These are phyloP conservation scores for Effrenium voratum DNA, from an alignment of 73 alveolate species.

Conservation along the genomic window DNA sequence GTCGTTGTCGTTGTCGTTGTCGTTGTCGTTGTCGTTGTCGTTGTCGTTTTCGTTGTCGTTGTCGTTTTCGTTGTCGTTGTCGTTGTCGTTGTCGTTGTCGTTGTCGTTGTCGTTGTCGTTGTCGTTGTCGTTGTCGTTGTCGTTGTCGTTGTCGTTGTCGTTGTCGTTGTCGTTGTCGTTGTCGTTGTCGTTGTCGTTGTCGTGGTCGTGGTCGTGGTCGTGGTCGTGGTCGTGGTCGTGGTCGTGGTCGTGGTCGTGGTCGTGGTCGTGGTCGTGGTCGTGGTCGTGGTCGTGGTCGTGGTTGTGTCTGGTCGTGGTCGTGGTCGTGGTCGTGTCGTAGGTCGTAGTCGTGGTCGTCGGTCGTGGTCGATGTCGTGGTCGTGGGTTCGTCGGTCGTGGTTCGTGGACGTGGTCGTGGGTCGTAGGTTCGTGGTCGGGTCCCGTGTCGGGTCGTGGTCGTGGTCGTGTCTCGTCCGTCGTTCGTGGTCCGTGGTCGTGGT, in stretches of 20 bases:
- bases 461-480: no score
- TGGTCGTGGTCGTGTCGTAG: neutral
- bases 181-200: neutral
- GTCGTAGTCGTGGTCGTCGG: neutral
- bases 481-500: no score
- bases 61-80: no score
- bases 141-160: neutral
- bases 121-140: neutral
- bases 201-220: neutral
- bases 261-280: constrained; percentile 19
- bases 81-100: no score
- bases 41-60: no score
- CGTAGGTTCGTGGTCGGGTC: no score
- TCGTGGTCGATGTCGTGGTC: no score
- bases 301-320: constrained; percentile 12
- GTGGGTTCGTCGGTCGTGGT: no score
- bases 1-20: no score
- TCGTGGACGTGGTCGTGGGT: no score
- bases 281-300: constrained; percentile 22
- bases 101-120: neutral
- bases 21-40: no score
- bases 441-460: no score
- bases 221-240: neutral
- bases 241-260: constrained; percentile 12
- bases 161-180: neutral